Evolutionary conservation across 2,329 filamentous ascomycete species (phyloP).

Genomic region (Thielaviopsis ethacetica): DNA sequence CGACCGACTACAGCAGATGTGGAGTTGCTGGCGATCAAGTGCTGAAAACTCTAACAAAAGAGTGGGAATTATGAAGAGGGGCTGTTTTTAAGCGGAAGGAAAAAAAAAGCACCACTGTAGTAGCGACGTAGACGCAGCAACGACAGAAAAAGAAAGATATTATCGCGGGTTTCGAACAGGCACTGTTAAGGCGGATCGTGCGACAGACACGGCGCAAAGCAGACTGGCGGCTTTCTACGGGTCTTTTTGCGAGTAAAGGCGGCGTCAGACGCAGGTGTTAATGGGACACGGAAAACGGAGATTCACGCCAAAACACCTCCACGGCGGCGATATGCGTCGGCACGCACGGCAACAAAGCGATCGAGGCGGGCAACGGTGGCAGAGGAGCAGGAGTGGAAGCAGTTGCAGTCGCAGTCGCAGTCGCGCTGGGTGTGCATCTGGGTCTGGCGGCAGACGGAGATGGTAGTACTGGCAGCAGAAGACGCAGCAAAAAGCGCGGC

Average conservation of each 20-base stretch:
- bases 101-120: not conserved
- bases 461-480: not conserved
- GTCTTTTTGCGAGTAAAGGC: not conserved
- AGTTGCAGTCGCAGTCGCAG: not conserved
- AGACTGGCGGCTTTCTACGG: not conserved
- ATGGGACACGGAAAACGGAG: not conserved
- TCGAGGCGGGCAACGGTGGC: not conserved
- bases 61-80: constrained; percentile 9
- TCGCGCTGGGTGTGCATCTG: constrained; percentile 5
- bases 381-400: not conserved
- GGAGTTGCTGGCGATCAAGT: constrained; percentile 8
- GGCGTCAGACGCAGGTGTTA: not conserved
- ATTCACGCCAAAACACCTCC: constrained; percentile 11
- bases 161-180: not conserved
- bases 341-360: constrained; percentile 8
- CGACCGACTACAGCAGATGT: constrained; percentile 10
- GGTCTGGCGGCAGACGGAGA: constrained; percentile 1
- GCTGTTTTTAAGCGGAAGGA: not conserved
- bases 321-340: constrained; percentile 12
- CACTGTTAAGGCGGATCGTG: constrained; percentile 9
- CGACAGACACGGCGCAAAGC: not conserved
- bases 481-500: not conserved
- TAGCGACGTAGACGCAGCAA: not conserved
- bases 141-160: not conserved
- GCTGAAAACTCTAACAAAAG: constrained; percentile 10